Conservation (phyloP, 2,329 filamentous ascomycete genomes). For the Microcyclospora pomicola region DNA sequence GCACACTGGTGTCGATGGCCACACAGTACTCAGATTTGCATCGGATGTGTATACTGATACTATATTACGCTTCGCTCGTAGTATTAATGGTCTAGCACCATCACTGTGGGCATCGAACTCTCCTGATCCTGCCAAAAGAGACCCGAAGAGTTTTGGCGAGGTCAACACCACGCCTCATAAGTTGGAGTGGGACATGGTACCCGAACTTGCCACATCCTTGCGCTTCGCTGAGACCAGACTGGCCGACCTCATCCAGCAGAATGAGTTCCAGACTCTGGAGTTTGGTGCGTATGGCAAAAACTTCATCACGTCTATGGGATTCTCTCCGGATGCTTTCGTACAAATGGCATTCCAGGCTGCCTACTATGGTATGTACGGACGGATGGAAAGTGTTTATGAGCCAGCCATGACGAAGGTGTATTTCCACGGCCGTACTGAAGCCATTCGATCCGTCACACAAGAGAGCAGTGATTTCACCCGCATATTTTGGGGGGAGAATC, state of each 20-base stretch:
- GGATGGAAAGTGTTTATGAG: conserved; percentile 90
- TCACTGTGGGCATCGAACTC: conserved; percentile 82
- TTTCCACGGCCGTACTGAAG: conserved; percentile 87
- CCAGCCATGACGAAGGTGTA: conserved; percentile 96
- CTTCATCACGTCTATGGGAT: conserved; percentile 93
- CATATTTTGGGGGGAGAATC: conserved; percentile 88
- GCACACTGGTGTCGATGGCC: conserved; percentile 93
- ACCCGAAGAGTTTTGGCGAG: conserved; percentile 81
- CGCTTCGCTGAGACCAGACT: conserved; percentile 91
- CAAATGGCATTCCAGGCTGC: conserved; percentile 99
- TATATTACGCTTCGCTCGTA: conserved; percentile 84
- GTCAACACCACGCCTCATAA: conserved; percentile 91
- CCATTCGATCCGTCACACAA: conserved; percentile 70
- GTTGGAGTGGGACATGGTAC: conserved; percentile 93
- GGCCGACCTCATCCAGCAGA: conserved; percentile 88
- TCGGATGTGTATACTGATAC: conserved; percentile 97
- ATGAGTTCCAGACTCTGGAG: conserved; percentile 87
- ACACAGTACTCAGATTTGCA: conserved; percentile 90
- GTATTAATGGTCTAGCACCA: conserved; percentile 87
- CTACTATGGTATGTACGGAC: conserved; percentile 91
- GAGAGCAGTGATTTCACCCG: conserved; percentile 81
- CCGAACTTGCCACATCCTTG: conserved; percentile 78
- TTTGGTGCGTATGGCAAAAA: conserved; percentile 87
- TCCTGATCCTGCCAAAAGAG: conserved; percentile 83
- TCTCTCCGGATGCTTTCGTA: conserved; percentile 92